phyloP scores from a whole-genome alignment of 2,329 filamentous ascomycete species.

The Diaporthe sp. region DNA sequence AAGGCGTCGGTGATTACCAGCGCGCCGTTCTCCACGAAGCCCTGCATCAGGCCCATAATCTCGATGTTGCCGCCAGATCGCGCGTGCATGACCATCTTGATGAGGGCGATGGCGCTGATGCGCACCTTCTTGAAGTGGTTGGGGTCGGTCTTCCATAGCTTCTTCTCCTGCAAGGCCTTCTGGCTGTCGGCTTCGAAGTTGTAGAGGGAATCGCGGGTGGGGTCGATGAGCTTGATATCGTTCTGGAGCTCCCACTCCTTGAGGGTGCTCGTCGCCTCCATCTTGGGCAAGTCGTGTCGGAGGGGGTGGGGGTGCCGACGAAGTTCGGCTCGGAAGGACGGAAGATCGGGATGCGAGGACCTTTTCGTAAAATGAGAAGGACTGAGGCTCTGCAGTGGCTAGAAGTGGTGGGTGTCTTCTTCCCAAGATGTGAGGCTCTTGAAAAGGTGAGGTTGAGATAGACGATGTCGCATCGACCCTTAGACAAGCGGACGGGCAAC shows the following conservation, averaged over 20 bases:
- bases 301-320: neutral
- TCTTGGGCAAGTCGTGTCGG: slow-evolving; percentile 17
- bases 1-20: slow-evolving; percentile 97
- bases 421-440: neutral
- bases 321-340: neutral
- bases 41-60: slow-evolving; percentile 98
- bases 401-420: neutral
- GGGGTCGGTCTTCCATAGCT: slow-evolving; percentile 84
- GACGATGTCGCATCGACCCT: neutral
- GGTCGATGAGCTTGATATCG: slow-evolving; percentile 85
- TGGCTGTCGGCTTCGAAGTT: slow-evolving; percentile 80
- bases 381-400: neutral
- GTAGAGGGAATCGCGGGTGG: slow-evolving; percentile 92
- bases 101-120: slow-evolving; percentile 91
- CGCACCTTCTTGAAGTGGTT: slow-evolving; percentile 94
- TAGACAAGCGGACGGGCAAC: slow-evolving; percentile 25
- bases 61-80: slow-evolving; percentile 93
- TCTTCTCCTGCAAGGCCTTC: slow-evolving; percentile 72
- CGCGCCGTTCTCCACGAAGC: slow-evolving; percentile 86
- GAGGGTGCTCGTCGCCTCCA: slow-evolving; percentile 40
- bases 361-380: neutral
- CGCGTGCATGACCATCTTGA: slow-evolving; percentile 99
- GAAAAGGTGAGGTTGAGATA: neutral
- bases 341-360: neutral
- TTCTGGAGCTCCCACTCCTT: slow-evolving; percentile 81